phyloP scores from a whole-genome alignment of 257 asterid genomes.

The Solanum medicagineum region DNA sequence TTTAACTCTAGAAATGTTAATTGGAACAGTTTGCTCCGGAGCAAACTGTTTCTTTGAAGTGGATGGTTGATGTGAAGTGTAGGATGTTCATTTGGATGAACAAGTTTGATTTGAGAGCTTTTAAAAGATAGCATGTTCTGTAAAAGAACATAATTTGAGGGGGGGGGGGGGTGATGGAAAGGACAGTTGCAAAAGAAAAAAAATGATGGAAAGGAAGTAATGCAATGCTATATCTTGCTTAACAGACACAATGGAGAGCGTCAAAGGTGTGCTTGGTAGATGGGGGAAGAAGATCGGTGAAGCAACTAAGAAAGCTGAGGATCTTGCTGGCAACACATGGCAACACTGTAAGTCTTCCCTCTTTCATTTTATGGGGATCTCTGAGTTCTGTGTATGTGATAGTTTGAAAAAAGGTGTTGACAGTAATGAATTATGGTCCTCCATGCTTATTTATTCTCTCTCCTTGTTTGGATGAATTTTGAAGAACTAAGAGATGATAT shows the following conservation, averaged over 20 bases:
- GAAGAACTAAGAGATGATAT: not conserved
- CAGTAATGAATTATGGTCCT: not conserved
- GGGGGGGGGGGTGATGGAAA: too few species aligned
- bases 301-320: constrained; percentile 82
- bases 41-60: not conserved
- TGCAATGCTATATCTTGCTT: not conserved
- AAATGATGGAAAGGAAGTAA: not conserved
- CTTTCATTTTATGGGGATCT: not conserved
- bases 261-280: constrained; percentile 73
- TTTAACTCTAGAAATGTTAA: not conserved
- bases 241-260: constrained; percentile 63
- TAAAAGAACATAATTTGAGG: not conserved
- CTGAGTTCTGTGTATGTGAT: not conserved
- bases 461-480: not conserved
- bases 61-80: not conserved
- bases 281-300: constrained; percentile 95
- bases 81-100: not conserved
- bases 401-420: not conserved
- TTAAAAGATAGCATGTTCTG: not conserved
- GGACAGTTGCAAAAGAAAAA: too few species aligned
- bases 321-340: constrained; percentile 92
- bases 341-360: constrained; percentile 70
- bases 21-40: not conserved
- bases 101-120: not conserved
- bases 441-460: not conserved